Base-by-base conservation (phyloP, 371 early-diverging fungal species). In the Chytridiales sp. region DNA sequence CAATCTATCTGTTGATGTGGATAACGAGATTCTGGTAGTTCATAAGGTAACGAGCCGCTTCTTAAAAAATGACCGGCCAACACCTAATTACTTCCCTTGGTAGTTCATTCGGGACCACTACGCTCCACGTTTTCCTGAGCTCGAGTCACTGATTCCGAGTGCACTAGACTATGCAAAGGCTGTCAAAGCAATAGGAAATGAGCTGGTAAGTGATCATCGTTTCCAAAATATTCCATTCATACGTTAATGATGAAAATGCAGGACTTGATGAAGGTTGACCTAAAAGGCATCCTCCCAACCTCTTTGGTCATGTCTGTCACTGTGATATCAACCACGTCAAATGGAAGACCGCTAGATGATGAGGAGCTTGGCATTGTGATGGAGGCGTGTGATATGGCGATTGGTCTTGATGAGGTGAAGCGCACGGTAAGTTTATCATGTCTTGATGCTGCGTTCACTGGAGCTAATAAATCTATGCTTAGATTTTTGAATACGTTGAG, bases 21-120 rank as follows among this genome's bases (percentile, higher is more conserved):
- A 94, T 56, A 85, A 80, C 55, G 98, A 97, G 66, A 84, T 93
- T 30, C 77, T 89, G 46, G 71, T 83, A 21, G 89, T 95, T 8
- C 91, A 94, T 66, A 90, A 90, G 81, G 92, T 90, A 77, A 48
- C 30, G n/a, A 11, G 21, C 22, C 32, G 19, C 15, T 41, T 63
- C 22, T 36, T 27, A 27, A 62, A 11, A n/a, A n/a, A n/a, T n/a
- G n/a, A n/a, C n/a, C n/a, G n/a, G n/a, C n/a, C n/a, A n/a, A n/a
- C n/a, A n/a, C n/a, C n/a, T 49, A 26, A 21, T 21, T 31, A 19
- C 49, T 8, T 31, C 29, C 47, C 17, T 41, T 30, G 30, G 17
- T 74, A 93, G 89, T 95, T 85, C 66, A 84, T 96, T 62, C 69
- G 90, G 24, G 96, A 97, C 71, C 89, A 89, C 54, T 97, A 94